Percentiles rank a stretch among this genome's conserved stretches.
These are phyloP conservation scores for Sporothrix euskadiensis DNA, from an alignment of 2,329 filamentous ascomycete genomes.

Conservation along the genomic window DNA sequence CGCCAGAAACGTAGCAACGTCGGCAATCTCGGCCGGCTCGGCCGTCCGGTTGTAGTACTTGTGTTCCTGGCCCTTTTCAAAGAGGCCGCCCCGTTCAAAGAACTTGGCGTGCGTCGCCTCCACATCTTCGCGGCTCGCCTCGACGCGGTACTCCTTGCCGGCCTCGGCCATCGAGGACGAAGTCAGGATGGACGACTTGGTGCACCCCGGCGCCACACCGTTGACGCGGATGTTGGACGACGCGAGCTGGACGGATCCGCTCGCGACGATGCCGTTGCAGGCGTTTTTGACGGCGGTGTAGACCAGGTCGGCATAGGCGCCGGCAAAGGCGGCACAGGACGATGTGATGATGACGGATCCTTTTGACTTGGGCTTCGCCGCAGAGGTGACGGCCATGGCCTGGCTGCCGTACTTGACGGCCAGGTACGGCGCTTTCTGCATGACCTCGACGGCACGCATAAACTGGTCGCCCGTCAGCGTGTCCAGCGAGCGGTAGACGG, in stretches of 20 bases:
- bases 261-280: constrained; percentile 4
- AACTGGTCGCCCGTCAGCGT: neutral
- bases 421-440: constrained; percentile 4
- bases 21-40: neutral
- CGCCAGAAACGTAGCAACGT: neutral
- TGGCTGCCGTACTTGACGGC: constrained; percentile 5
- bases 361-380: neutral
- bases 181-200: neutral
- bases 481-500: constrained; percentile 1
- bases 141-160: neutral
- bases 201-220: neutral
- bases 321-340: neutral
- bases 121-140: neutral
- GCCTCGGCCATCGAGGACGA: neutral
- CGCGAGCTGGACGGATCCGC: neutral
- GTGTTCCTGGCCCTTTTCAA: neutral
- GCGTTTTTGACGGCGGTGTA: constrained; percentile 1
- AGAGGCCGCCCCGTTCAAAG: neutral
- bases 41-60: constrained; percentile 10
- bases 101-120: constrained; percentile 1
- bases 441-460: constrained; percentile 1
- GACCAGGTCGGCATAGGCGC: neutral
- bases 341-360: neutral
- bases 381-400: neutral
- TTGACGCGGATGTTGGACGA: constrained; percentile 2